Percentiles rank a stretch among this genome's conserved stretches.
Evolutionary conservation across 2,329 filamentous ascomycete species (phyloP).

Genomic region (Calonectria crousiana): DNA sequence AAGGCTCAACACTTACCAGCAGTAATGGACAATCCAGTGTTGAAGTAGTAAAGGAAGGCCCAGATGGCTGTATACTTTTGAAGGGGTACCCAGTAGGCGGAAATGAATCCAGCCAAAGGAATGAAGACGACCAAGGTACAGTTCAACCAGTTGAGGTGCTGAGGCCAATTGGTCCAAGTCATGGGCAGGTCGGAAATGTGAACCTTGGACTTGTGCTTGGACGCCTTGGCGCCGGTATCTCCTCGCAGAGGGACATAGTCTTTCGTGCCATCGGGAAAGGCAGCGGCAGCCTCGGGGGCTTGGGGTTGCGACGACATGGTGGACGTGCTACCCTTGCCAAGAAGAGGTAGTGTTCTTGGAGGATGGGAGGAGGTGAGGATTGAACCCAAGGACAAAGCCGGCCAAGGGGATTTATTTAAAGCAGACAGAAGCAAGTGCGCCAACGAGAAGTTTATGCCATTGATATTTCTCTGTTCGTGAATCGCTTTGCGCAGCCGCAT

Average conservation of each 20-base stretch:
- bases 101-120: conserved; percentile 78
- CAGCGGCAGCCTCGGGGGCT: conserved; percentile 53
- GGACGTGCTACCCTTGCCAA: not conserved
- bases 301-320: conserved; percentile 54
- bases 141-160: conserved; percentile 96
- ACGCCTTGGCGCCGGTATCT: conserved; percentile 53
- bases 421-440: not conserved
- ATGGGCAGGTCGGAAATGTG: conserved; percentile 88
- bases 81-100: conserved; percentile 83
- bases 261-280: conserved; percentile 65
- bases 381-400: not conserved
- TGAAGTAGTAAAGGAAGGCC: conserved; percentile 84
- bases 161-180: conserved; percentile 86
- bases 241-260: conserved; percentile 65
- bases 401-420: not conserved
- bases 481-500: not conserved
- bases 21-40: conserved; percentile 84
- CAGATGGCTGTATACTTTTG: conserved; percentile 78
- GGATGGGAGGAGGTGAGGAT: not conserved
- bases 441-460: not conserved
- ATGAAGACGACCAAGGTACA: conserved; percentile 83
- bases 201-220: conserved; percentile 71
- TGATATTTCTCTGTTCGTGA: not conserved
- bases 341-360: not conserved
- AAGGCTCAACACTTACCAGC: conserved; percentile 65